These are phyloP conservation scores for Fusarium torulosum DNA, from an alignment of 2,329 filamentous ascomycete species.

Conservation along the genomic window DNA sequence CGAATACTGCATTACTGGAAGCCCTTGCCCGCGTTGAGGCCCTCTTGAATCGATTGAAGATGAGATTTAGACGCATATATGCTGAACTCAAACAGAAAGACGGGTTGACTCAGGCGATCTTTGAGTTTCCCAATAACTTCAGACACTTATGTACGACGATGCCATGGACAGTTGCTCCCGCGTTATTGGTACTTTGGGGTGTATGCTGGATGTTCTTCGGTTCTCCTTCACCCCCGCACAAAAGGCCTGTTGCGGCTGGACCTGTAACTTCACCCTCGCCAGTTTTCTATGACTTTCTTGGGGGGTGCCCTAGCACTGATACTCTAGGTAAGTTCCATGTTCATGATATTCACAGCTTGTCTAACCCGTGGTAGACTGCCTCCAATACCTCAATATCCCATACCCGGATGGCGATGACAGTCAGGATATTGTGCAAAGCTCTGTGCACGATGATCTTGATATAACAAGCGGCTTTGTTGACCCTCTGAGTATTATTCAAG, in stretches of 20 bases:
- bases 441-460: neutral
- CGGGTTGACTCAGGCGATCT: neutral
- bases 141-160: neutral
- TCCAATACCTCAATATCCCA: neutral
- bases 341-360: too few species aligned
- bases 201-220: slow-evolving; percentile 2
- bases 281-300: neutral
- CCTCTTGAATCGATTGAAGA: neutral
- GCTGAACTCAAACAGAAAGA: neutral
- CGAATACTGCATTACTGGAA: accelerated
- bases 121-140: neutral
- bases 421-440: neutral
- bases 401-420: neutral
- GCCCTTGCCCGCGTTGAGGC: neutral
- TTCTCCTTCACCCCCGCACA: too few species aligned
- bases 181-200: neutral
- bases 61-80: neutral
- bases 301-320: neutral
- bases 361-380: neutral
- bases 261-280: neutral
- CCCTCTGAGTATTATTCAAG: neutral
- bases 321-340: neutral
- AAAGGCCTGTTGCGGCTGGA: neutral
- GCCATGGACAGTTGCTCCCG: neutral
- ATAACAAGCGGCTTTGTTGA: neutral